Evolutionary conservation across 2,329 filamentous ascomycete species (phyloP).

Genomic region (Leptographium wingfieldii): DNA sequence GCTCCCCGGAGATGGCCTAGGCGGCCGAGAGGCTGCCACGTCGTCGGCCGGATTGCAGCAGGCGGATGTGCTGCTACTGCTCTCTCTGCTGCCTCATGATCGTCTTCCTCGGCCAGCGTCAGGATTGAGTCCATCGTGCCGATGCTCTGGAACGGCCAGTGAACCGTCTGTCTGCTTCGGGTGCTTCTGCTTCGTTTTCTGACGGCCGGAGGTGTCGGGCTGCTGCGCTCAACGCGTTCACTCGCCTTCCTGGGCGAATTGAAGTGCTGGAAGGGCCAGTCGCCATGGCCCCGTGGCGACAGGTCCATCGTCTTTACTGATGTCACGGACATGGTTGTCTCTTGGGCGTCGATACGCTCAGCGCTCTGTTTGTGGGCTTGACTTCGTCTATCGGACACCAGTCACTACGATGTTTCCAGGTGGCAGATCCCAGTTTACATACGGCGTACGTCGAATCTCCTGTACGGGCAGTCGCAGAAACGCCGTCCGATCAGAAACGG

Average conservation of each 20-base stretch:
- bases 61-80: not conserved
- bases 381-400: no score
- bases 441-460: no score
- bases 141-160: conserved; percentile 24
- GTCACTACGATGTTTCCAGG: no score
- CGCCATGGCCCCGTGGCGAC: not conserved
- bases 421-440: no score
- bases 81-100: not conserved
- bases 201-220: no score
- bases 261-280: conserved; percentile 5
- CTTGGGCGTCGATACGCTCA: not conserved
- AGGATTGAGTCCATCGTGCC: conserved; percentile 14
- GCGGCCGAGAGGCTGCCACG: not conserved
- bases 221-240: no score
- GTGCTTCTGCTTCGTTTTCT: not conserved
- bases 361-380: not conserved
- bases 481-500: no score
- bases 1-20: not conserved
- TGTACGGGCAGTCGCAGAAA: no score
- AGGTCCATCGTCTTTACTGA: no score
- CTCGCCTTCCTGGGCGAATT: no score
- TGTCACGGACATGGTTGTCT: not conserved
- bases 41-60: not conserved
- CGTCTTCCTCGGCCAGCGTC: not conserved
- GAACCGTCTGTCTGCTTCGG: conserved; percentile 15